A percentile compares a stretch with the other conserved stretches of the same genome.
Conservation (phyloP, 192 early-diverging fungal genomes). For the Coemansia sp. region DNA sequence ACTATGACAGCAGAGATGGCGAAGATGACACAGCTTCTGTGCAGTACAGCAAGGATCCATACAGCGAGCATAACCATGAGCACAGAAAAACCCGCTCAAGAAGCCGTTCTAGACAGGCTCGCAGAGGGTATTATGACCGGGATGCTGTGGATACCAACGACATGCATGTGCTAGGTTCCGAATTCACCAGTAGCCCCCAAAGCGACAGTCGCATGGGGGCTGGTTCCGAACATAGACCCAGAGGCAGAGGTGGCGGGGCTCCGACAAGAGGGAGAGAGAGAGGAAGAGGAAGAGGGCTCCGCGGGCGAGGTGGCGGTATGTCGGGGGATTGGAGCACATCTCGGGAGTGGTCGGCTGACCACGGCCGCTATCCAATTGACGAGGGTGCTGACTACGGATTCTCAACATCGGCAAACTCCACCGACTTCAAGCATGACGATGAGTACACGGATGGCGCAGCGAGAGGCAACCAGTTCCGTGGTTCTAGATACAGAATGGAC, state of each 20-base stretch:
- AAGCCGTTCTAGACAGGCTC: background rate
- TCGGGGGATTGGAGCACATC: conserved; percentile 2
- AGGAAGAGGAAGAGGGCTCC: conserved; percentile 15
- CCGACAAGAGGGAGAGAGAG: conserved; percentile 2
- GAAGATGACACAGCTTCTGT: background rate
- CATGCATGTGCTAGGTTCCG: background rate
- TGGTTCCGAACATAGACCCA: conserved; percentile 10
- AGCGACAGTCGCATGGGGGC: background rate
- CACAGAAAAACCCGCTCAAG: background rate
- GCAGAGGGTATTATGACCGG: conserved; percentile 11
- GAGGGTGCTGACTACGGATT: conserved; percentile 4
- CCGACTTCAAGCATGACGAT: background rate
- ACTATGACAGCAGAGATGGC: background rate
- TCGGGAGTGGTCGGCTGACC: conserved; percentile 1
- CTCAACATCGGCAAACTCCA: background rate
- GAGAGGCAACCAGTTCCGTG: background rate
- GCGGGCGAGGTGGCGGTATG: conserved; percentile 9
- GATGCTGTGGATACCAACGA: conserved; percentile 5
- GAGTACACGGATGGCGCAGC: background rate
- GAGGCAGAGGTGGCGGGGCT: conserved; percentile 8
- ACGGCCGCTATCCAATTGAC: conserved; percentile 1
- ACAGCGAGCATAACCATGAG: background rate
- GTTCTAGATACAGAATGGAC: background rate
- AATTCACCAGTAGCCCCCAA: background rate
- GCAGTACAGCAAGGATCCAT: background rate